These are phyloP conservation scores for Sarocladium oryzae DNA, from an alignment of 2,329 filamentous ascomycete genomes.

Conservation along the genomic window DNA sequence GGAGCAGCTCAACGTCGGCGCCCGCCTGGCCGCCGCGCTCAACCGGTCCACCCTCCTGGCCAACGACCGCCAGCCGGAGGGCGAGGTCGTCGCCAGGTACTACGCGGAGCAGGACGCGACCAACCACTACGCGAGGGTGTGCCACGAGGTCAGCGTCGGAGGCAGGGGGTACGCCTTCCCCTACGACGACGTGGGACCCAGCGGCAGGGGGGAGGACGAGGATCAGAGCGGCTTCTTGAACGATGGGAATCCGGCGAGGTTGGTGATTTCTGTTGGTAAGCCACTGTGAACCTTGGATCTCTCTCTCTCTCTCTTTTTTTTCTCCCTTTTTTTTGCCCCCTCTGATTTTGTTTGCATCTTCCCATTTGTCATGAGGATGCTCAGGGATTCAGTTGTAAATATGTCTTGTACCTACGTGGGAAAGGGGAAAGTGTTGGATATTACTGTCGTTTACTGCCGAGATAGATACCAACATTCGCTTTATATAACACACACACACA, in stretches of 20 bases:
- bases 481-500: too few species aligned
- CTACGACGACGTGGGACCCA: conserved; percentile 60
- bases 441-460: too few species aligned
- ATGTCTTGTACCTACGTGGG: too few species aligned
- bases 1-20: conserved; percentile 56
- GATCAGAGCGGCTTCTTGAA: conserved; percentile 60
- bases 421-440: too few species aligned
- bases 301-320: too few species aligned
- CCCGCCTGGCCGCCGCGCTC: conserved; percentile 68
- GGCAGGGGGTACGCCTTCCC: conserved; percentile 63
- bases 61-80: conserved; percentile 44
- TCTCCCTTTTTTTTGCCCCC: too few species aligned
- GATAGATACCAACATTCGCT: too few species aligned
- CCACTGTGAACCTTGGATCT: conserved; percentile 13
- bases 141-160: conserved; percentile 54
- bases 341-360: too few species aligned
- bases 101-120: conserved; percentile 45
- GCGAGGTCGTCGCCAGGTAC: conserved; percentile 41
- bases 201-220: conserved; percentile 28
- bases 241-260: conserved; percentile 46
- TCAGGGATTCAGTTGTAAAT: too few species aligned
- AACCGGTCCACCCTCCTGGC: conserved; percentile 63
- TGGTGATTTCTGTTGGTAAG: conserved; percentile 51
- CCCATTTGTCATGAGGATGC: too few species aligned
- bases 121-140: conserved; percentile 62